Percentiles rank a stretch among this genome's conserved stretches.
These are phyloP conservation scores for Camelina sativa DNA, from an alignment of 345 rosid species.

Conservation along the genomic window DNA sequence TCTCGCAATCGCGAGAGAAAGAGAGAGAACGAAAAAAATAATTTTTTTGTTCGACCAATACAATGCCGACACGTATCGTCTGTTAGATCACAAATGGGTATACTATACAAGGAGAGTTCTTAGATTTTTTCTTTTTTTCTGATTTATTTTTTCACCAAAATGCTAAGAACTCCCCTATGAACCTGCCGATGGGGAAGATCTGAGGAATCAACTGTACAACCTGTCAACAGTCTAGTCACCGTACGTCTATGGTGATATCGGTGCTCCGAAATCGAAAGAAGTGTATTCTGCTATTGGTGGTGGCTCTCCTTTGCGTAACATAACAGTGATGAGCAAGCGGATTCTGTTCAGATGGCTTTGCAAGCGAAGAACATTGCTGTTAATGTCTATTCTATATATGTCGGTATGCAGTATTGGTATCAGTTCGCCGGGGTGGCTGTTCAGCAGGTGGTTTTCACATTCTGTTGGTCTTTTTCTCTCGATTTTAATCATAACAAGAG, in stretches of 20 bases:
- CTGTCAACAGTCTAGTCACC: too few species aligned
- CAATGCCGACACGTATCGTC: too few species aligned
- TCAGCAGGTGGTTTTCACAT: conserved; percentile 58
- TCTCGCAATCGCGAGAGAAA: too few species aligned
- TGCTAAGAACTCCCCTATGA: too few species aligned
- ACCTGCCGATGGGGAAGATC: too few species aligned
- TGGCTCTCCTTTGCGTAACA: conserved; percentile 83
- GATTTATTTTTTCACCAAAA: too few species aligned
- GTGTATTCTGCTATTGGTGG: conserved; percentile 99
- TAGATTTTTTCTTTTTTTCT: too few species aligned
- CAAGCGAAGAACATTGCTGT: conserved; percentile 63
- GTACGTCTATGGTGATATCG: not conserved
- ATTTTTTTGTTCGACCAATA: too few species aligned
- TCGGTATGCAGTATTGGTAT: conserved; percentile 91
- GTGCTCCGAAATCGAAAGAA: conserved; percentile 91
- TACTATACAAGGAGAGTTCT: too few species aligned
- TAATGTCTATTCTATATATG: conserved; percentile 65
- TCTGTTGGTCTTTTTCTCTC: not conserved
- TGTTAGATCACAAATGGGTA: too few species aligned
- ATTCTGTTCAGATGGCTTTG: conserved; percentile 67
- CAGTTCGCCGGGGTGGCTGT: conserved; percentile 93
- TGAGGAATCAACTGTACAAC: too few species aligned
- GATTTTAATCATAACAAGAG: not conserved
- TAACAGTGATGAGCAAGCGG: conserved; percentile 83
- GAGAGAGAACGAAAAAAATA: too few species aligned